Evolutionary conservation across 805 yeast species (phyloP), one percentile per base, ranked within the genome.

Genomic region (Ogataea wickerhamii): DNA sequence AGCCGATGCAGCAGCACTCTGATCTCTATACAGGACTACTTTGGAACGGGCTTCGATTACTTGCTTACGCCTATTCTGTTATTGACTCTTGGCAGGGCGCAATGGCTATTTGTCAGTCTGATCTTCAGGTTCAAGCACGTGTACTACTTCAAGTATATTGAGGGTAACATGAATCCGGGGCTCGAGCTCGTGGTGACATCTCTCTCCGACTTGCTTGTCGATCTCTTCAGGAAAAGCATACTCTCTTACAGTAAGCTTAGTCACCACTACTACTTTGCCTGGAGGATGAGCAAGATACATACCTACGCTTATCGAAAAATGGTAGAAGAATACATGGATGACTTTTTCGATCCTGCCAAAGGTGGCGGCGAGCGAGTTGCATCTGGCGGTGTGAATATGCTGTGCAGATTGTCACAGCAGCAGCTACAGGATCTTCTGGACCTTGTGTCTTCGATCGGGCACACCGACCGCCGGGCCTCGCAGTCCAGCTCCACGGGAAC

Each of bases 21-120:
- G 17, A 47, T 46, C 24, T 60, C 63, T 35, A 56, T 63, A 39
- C 43, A 52, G 2, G 28, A 45, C 1, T 64, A 66, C 47, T 73
- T 74, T 49, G 76, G 71, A 2, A 48, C 53, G 2, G 68, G 70
- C 0, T 63, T 69, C 2, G 73, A 65, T 31, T 56, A 64, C 33
- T 50, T 67, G 7, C 34, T 76, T 22, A 73, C 66, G 38, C 77
- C 80, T 1, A 17, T 30, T 2, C n/a, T 53, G 6, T 16, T 52
- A 2, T 32, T 23, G 17, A 18, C 45, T 6, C 13, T 47, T 4
- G 37, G 40, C 12, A 37, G 47, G 12, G 16, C 45, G 2, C 43
- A 43, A 18, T 48, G 48, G 41, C 23, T 34, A 4, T 32, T 34
- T 20, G 22, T 33, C 10, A 13, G 29, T 2, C 4, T 37, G 4